Base-by-base conservation (phyloP, 805 yeast species). In the Kuraishia capsulata region DNA sequence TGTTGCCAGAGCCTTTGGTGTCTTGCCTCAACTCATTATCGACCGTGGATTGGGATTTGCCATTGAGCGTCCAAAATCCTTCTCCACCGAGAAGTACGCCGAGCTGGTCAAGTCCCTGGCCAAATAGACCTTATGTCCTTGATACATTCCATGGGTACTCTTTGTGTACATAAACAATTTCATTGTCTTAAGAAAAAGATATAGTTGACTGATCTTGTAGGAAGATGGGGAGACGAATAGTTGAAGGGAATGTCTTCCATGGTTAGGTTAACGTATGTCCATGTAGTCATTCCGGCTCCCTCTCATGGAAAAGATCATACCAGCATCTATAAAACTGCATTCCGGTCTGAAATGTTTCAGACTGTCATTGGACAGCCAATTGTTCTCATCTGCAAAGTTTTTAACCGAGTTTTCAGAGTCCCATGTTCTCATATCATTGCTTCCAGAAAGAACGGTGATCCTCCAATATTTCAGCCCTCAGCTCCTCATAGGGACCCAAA, bases 41-140 rank as follows among this genome's bases (percentile, higher is more conserved):
- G 92, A 83, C 69, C 76, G 94, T 62, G 89, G 88, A 51, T 66
- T 78, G 44, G 92, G 92, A 56, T 61, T 75, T 50, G 79, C 94
- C 52, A 81, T 83, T 57, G 94, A 83, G 71, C 81, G 94, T 70
- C 92, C 92, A 67, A 83, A 83, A 69, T 80, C 95, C 46, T 85
- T 87, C 86, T 84, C 95, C 44, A 86, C 96, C 48, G 90, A 86
- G 68, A 87, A 87, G 69, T 85, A 82, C 73, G 79, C 77, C 59
- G 87, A 85, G 72, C 68, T 86, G 62, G 94, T 81, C 56, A 69
- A 46, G 43, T 44, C 52, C 36, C 42, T 59, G 35, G 43, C 44
- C 39, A 56, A 49, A 45, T 43, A 44, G 39, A 17, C 23, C 19
- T 23, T 20, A n/a, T n/a, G n/a, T n/a, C n/a, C n/a, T n/a, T n/a